Percentiles rank a stretch among this genome's conserved stretches.
phyloP scores from a whole-genome alignment of 768 basidiomycete genomes.

The Hypholoma sublateritium region DNA sequence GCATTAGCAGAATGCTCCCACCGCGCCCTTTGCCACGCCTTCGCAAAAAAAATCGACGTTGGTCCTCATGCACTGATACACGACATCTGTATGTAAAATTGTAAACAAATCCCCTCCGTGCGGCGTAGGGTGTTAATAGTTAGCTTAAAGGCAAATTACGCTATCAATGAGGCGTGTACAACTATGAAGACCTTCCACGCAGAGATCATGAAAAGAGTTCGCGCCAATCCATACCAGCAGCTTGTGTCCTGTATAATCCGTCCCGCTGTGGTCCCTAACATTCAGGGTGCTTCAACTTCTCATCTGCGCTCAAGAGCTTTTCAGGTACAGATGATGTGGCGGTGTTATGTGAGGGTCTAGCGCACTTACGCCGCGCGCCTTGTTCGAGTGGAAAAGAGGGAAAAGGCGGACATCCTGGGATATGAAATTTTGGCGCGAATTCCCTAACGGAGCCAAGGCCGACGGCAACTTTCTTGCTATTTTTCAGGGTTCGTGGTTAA shows the following conservation, averaged over 20 bases:
- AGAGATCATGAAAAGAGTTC: background rate
- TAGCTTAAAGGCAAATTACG: background rate
- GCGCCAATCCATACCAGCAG: background rate
- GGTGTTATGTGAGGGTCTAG: slow-evolving; percentile 17
- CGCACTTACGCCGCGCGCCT: slow-evolving; percentile 1
- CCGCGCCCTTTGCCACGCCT: background rate
- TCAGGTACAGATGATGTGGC: slow-evolving; percentile 20
- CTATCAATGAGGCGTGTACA: too few relatives aligned
- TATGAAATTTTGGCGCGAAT: background rate
- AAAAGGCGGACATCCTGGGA: background rate
- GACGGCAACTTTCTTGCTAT: slow-evolving; percentile 13
- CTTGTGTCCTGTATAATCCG: background rate
- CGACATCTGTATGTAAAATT: background rate
- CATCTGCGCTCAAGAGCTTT: background rate
- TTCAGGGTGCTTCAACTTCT: background rate
- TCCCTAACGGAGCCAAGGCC: slow-evolving; percentile 10
- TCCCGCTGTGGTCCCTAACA: background rate
- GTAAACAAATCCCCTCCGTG: background rate
- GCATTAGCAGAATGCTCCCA: background rate
- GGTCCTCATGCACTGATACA: too few relatives aligned
- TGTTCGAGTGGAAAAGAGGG: background rate
- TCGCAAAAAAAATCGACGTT: too few relatives aligned
- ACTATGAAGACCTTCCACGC: background rate
- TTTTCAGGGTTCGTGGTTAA: background rate
- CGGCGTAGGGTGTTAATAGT: background rate